Conservation (phyloP, 106 monocot genomes). For the Triglochin maritima region DNA sequence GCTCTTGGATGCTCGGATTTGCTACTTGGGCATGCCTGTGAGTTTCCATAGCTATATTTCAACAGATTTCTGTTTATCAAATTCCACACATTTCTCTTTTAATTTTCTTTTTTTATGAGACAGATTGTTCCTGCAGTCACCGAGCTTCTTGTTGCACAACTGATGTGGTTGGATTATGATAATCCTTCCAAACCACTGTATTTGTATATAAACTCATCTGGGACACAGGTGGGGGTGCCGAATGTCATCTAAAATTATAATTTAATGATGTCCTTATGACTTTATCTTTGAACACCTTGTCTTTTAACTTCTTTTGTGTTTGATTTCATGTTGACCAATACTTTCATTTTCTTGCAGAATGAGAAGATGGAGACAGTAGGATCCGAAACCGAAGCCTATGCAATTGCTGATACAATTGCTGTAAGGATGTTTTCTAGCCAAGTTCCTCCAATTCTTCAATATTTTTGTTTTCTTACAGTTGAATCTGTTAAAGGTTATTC, state of each 20-base stretch:
- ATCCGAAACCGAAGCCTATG: conserved; percentile 93
- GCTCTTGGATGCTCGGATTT: conserved; percentile 86
- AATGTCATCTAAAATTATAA: no score
- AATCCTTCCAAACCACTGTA: conserved; percentile 84
- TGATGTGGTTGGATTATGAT: conserved; percentile 91
- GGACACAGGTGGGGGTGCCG: conserved; percentile 51
- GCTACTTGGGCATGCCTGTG: conserved; percentile 91
- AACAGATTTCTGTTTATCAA: background rate
- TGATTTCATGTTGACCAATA: conserved; percentile 3
- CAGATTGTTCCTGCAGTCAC: conserved; percentile 94
- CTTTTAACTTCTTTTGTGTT: background rate
- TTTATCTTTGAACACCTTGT: no score
- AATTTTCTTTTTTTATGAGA: conserved; percentile 1
- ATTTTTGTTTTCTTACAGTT: background rate
- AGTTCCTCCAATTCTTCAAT: background rate
- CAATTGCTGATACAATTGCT: conserved; percentile 71
- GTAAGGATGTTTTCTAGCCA: conserved; percentile 35
- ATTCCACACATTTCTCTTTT: background rate
- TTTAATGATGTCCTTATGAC: no score
- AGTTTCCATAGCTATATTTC: conserved; percentile 10
- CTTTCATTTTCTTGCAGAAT: conserved; percentile 35
- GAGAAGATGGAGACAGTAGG: conserved; percentile 78
- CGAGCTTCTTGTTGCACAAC: conserved; percentile 79
- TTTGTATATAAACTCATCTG: conserved; percentile 82
- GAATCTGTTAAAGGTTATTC: no score